phyloP scores from a whole-genome alignment of 208 protist species.

The Zelonia costaricensis region DNA sequence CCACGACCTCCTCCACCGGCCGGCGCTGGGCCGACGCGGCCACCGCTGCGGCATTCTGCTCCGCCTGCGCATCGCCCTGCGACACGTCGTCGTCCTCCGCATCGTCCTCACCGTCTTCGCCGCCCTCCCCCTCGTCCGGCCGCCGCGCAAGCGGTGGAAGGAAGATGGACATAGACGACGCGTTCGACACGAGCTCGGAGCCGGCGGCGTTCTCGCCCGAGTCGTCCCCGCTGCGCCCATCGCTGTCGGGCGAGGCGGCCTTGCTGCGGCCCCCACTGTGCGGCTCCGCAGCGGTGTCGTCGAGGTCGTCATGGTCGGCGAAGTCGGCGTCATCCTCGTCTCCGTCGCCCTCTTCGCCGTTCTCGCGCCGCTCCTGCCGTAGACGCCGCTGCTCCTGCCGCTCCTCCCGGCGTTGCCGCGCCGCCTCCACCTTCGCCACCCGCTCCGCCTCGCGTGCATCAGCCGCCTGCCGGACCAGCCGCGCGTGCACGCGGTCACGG shows the following conservation, averaged over 20 bases:
- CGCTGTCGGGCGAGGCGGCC: slow-evolving; percentile 7
- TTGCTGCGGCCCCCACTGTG: slow-evolving; percentile 8
- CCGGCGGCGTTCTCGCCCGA: not conserved
- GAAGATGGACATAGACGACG: slow-evolving; percentile 14
- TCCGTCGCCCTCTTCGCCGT: slow-evolving; percentile 17
- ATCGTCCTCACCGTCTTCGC: slow-evolving; percentile 10
- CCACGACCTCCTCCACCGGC: slow-evolving; percentile 16
- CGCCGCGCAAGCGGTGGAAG: not conserved
- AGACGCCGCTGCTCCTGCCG: slow-evolving; percentile 14
- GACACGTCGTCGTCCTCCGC: slow-evolving; percentile 20
- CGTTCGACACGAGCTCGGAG: not conserved
- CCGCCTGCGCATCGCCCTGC: not conserved
- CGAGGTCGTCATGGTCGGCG: slow-evolving; percentile 12
- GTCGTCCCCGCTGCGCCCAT: not conserved
- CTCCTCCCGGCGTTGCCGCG: slow-evolving; percentile 26
- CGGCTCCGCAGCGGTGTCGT: slow-evolving; percentile 2
- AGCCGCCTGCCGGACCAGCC: slow-evolving; percentile 30
- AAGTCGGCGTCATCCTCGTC: slow-evolving; percentile 15
- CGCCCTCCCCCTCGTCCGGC: slow-evolving; percentile 11
- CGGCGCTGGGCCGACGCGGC: not conserved
- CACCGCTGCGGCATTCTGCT: too few species aligned
- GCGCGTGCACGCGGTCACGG: slow-evolving; percentile 43
- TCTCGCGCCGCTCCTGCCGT: slow-evolving; percentile 20
- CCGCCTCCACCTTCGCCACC: slow-evolving; percentile 29
- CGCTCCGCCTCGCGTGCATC: slow-evolving; percentile 20